These are phyloP conservation scores for Aspergillus taichungensis DNA, from an alignment of 495 filamentous ascomycete genomes.

Conservation along the genomic window DNA sequence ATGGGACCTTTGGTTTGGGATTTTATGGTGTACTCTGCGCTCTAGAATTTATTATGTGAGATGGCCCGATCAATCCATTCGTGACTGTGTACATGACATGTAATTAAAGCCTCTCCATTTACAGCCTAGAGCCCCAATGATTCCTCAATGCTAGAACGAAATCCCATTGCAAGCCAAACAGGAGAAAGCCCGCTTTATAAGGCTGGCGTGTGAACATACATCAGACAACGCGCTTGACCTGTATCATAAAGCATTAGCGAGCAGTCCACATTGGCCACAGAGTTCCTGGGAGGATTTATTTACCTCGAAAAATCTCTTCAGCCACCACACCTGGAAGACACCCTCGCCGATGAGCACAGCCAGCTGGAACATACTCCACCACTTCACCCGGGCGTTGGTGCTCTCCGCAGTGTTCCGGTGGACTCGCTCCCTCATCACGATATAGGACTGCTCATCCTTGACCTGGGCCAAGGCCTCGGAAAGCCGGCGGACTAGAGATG, in stretches of 20 bases:
- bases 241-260: slow-evolving; percentile 2
- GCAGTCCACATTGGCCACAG: background rate
- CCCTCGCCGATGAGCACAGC: slow-evolving; percentile 83
- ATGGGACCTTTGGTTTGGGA: too few relatives aligned
- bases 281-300: slow-evolving; percentile 10
- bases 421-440: slow-evolving; percentile 86
- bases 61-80: background rate
- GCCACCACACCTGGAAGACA: slow-evolving; percentile 98
- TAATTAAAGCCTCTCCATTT: background rate
- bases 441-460: slow-evolving; percentile 96
- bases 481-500: slow-evolving; percentile 61
- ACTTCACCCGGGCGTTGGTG: slow-evolving; percentile 94
- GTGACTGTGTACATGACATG: background rate
- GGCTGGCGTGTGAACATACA: slow-evolving; percentile 5
- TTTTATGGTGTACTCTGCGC: too few relatives aligned
- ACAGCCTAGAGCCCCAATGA: background rate
- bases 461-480: slow-evolving; percentile 82
- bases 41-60: background rate
- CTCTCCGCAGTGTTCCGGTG: slow-evolving; percentile 98
- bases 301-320: slow-evolving; percentile 98
- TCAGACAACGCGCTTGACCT: slow-evolving; percentile 41
- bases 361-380: slow-evolving; percentile 98
- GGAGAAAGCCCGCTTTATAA: background rate
- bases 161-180: slow-evolving; percentile 2
- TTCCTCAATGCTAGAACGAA: background rate